phyloP scores from a whole-genome alignment of 1,284 basidiomycete species.

The Kwoniella shivajii region DNA sequence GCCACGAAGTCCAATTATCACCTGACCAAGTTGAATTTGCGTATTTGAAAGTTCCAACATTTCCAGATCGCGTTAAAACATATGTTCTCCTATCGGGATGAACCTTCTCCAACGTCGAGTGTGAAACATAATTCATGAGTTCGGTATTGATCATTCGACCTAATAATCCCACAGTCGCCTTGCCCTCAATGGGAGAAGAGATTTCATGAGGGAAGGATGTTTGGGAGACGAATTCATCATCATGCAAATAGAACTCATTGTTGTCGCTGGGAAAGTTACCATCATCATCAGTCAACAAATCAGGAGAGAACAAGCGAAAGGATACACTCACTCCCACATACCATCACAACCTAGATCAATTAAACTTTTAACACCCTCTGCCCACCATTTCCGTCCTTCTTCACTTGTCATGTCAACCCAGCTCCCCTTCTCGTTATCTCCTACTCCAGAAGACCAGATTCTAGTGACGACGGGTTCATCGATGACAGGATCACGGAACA shows the following conservation, averaged over 20 bases:
- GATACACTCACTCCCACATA: constrained; percentile 53
- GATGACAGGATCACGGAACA: constrained; percentile 49
- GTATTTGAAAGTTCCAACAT: constrained; percentile 56
- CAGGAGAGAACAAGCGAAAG: not conserved
- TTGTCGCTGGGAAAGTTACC: constrained; percentile 47
- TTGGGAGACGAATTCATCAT: constrained; percentile 46
- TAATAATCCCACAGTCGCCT: constrained; percentile 45
- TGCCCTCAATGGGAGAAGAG: constrained; percentile 23
- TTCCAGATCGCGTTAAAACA: constrained; percentile 55
- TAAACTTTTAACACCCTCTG: constrained; percentile 49
- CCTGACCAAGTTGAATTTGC: constrained; percentile 55
- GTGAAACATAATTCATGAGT: constrained; percentile 51
- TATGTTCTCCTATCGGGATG: constrained; percentile 50
- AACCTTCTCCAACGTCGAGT: constrained; percentile 44
- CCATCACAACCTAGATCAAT: constrained; percentile 54
- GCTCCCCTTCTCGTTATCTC: constrained; percentile 50
- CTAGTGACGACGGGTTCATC: constrained; percentile 49
- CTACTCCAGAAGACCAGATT: constrained; percentile 54
- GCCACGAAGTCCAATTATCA: constrained; percentile 55
- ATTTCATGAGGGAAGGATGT: constrained; percentile 33
- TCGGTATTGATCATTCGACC: constrained; percentile 56
- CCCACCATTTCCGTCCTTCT: constrained; percentile 55
- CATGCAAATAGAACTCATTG: constrained; percentile 55
- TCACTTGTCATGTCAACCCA: constrained; percentile 56
- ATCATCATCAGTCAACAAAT: not conserved